Evolutionary conservation across 1,284 basidiomycete species (phyloP), one percentile per base, ranked within the genome.

Genomic region (Melampsora americana): DNA sequence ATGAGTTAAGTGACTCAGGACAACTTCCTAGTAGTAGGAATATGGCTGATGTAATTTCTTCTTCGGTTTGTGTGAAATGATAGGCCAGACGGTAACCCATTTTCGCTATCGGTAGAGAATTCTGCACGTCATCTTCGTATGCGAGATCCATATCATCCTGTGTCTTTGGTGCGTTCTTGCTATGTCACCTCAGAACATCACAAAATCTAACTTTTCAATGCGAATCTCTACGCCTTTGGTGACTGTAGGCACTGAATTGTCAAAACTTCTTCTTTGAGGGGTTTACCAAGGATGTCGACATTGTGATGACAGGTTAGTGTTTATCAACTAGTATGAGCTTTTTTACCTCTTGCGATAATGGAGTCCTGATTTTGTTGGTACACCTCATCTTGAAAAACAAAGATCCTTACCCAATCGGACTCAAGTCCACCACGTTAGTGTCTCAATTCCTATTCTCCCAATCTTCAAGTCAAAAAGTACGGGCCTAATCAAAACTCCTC

Each of bases 91-190:
- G 30, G n/a, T 18, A 32, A 9, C 28, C 35, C 12, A 46, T 44
- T 66, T 39, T 68, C 16, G 44, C n/a, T 39, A 50, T 4, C 30
- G 4, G 42, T n/a, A 20, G 12, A 23, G 39, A 60, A 48, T 23
- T 1, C 39, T 7, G 39, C 26, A 44, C 50, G 59, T 60, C 14
- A 26, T 23, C 16, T 75, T 26, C 39, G 48, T 42, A 46, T 44
- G 20, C 56, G 59, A 46, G 73, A 75, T 68, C 53, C 65, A 35
- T 75, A 75, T 35, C 73, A 68, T 53, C 73, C 73, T 14, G 44
- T 68, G 16, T 75, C 73, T 4, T 26, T 75, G 23, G 73, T 75
- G 20, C 39, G 73, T 50, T 30, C 30, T 12, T 32, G 14, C n/a
- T n/a, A 66, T 44, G 14, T 64, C 39, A 28, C 16, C 20, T n/a